Base-by-base conservation (phyloP, 2,329 filamentous ascomycete species). In the Diaporthe nobilis region DNA sequence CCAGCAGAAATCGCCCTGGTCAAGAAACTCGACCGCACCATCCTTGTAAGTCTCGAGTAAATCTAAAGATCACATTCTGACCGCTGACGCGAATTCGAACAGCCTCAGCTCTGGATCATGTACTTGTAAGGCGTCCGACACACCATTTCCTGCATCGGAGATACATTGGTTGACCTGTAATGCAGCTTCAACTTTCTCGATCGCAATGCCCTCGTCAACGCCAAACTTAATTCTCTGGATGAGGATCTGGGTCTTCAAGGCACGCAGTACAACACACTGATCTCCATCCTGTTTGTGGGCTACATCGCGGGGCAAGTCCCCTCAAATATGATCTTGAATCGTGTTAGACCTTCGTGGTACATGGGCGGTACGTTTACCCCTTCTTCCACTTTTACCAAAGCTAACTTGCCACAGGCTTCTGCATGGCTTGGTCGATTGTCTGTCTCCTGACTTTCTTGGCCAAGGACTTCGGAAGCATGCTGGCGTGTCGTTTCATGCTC, bases 171-270 rank as follows among this genome's bases (percentile, higher is more conserved):
- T 65, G 42, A 65, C 42, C 5, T 2, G 1, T 42, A 15, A 8
- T 34, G 17, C 49, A 28, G 60, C 25, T 53, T 1, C 49, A 37
- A 4, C 7, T 65, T 83, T 80, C 81, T 88, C 22, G 87, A 90
- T 77, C 83, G 87, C n/a, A 89, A 89, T 75, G 89, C 91, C 65
- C 90, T 91, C 78, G 90, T 90, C 4, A 88, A 89, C 28, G 90
- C 90, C 3, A 84, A 87, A 31, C 80, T 92, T 42, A 65, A 65
- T n/a, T 34, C 61, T 13, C n/a, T 73, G 25, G 53, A 73, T 28
- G 47, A 67, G 2, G 71, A 73, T 28, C 60, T 73, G 8, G 47
- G 71, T 22, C 71, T 73, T 2, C 25, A 25, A 34, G 71, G 49
- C 12, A 60, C 72, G 20, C 6, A 71, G 9, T 74, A 63, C 51